phyloP scores from a whole-genome alignment of 306 rosid genomes.

The Neltuma alba region DNA sequence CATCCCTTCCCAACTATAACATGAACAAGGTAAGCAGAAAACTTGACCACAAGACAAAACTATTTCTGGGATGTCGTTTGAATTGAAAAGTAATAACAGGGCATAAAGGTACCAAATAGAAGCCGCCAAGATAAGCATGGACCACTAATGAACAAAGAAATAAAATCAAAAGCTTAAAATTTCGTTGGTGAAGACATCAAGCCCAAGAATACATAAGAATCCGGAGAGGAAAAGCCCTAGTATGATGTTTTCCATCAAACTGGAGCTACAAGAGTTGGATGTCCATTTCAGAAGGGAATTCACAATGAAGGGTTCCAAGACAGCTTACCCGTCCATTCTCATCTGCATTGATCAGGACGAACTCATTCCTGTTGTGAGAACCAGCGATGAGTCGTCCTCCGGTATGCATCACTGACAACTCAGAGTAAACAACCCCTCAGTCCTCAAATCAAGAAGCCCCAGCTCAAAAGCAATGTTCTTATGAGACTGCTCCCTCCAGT shows the following conservation, averaged over 20 bases:
- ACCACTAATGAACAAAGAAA: slow-evolving; percentile 34
- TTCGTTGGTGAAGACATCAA: slow-evolving; percentile 24
- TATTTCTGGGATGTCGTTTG: not conserved
- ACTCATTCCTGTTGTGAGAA: slow-evolving; percentile 85
- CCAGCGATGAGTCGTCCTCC: slow-evolving; percentile 84
- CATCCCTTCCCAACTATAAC: not conserved
- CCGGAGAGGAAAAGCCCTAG: slow-evolving; percentile 22
- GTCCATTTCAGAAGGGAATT: slow-evolving; percentile 4
- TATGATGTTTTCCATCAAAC: not conserved
- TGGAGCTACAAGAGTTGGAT: not conserved
- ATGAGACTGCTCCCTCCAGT: slow-evolving; percentile 27
- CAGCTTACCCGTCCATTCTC: slow-evolving; percentile 75
- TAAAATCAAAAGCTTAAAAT: slow-evolving; percentile 4
- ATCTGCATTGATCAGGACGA: slow-evolving; percentile 95
- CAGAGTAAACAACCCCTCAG: slow-evolving; percentile 23
- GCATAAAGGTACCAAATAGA: not conserved
- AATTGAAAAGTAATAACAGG: not conserved
- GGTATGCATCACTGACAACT: slow-evolving; percentile 49
- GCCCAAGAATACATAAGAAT: not conserved
- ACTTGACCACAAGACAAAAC: slow-evolving; percentile 17
- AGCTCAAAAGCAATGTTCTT: slow-evolving; percentile 34
- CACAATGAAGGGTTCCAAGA: not conserved
- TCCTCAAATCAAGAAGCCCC: slow-evolving; percentile 39
- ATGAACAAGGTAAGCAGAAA: not conserved
- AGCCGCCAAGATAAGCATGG: slow-evolving; percentile 17